Evolutionary conservation across 225 moss, liverwort and hornwort genomes (phyloP).

Genomic region (Marchantia polymorpha): DNA sequence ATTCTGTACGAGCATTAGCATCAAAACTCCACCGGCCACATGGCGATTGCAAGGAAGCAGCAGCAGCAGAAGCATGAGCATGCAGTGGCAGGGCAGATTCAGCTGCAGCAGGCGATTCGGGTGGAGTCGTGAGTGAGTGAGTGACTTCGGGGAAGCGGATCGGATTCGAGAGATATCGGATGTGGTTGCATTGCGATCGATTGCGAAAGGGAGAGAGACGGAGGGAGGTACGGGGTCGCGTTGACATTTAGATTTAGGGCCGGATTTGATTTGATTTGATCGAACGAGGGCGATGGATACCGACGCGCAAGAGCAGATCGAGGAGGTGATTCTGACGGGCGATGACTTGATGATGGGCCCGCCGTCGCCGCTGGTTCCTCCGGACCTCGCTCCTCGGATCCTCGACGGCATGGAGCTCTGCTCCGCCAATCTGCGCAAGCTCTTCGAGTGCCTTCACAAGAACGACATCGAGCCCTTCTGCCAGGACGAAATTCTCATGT

Average conservation of each 20-base stretch:
- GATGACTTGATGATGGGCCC: constrained; percentile 91
- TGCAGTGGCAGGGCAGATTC: too few species aligned
- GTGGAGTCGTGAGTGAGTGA: too few species aligned
- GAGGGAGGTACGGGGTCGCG: too few species aligned
- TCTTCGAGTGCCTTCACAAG: constrained; percentile 84
- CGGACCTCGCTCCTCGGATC: constrained; percentile 71
- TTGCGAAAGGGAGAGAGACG: background rate
- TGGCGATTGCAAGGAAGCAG: too few species aligned
- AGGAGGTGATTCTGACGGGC: constrained; percentile 89
- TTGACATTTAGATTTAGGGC: too few species aligned
- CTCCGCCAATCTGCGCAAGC: constrained; percentile 72
- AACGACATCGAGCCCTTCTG: constrained; percentile 98
- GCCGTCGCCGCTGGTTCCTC: constrained; percentile 74
- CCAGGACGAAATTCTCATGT: constrained; percentile 87
- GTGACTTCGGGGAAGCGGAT: too few species aligned
- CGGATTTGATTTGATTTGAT: background rate
- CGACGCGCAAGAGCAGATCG: constrained; percentile 39
- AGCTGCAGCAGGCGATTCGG: too few species aligned
- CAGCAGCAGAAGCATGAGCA: too few species aligned
- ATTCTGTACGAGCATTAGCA: too few species aligned
- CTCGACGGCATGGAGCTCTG: constrained; percentile 74
- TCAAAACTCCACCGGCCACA: too few species aligned
- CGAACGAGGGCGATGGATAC: constrained; percentile 29
- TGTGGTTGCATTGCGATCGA: background rate
- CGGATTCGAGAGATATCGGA: too few species aligned